Percentiles rank a stretch among this genome's conserved stretches.
Evolutionary conservation across 345 rosid species (phyloP).

Genomic region (Eucalyptus shirleyi): DNA sequence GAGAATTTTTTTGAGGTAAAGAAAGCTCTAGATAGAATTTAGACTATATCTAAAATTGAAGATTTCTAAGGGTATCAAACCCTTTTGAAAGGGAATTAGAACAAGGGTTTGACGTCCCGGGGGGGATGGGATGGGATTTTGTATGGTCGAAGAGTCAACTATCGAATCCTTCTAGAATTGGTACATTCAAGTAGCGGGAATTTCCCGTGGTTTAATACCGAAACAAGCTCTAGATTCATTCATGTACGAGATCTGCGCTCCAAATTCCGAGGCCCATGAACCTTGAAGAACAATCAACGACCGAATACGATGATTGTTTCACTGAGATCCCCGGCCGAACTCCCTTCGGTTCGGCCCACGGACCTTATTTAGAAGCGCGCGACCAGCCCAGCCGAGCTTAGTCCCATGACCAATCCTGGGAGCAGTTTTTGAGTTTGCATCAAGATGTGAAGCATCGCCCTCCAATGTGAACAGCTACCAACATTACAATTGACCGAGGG

Average conservation of each 20-base stretch:
- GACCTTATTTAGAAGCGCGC: neutral
- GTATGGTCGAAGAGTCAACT: neutral
- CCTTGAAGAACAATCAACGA: neutral
- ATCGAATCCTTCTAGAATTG: neutral
- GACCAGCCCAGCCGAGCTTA: neutral
- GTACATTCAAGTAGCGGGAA: neutral
- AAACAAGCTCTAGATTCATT: neutral
- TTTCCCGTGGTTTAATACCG: neutral
- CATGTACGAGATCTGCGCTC: neutral
- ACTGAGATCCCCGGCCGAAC: neutral
- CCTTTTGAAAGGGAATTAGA: neutral
- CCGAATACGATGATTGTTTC: neutral
- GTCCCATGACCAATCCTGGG: neutral
- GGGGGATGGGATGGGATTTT: neutral
- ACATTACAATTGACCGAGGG: neutral
- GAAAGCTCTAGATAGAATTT: neutral
- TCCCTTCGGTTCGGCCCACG: neutral
- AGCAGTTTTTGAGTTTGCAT: neutral
- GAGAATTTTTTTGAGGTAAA: neutral
- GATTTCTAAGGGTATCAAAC: neutral
- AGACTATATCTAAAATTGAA: neutral
- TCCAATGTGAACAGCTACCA: neutral
- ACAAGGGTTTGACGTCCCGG: neutral
- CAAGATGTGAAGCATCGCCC: neutral
- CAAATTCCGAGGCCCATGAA: neutral